Evolutionary conservation across 768 basidiomycete genomes (phyloP).

Genomic region (Fomitopsis serialis): DNA sequence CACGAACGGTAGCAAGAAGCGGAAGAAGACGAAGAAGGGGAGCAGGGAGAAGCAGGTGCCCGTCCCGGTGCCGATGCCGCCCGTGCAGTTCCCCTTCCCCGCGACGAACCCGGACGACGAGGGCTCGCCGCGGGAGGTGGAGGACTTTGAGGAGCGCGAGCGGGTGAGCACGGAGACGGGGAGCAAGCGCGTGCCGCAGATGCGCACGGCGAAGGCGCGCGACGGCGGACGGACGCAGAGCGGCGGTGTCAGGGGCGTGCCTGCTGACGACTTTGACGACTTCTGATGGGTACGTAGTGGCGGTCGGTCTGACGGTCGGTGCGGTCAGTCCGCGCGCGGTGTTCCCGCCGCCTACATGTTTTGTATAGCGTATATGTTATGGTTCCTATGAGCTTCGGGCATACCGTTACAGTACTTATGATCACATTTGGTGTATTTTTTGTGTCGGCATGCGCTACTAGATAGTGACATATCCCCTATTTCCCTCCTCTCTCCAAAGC

Average conservation of each 20-base stretch:
- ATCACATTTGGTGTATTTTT: not conserved
- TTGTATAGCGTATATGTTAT: not conserved
- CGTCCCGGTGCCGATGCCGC: not conserved
- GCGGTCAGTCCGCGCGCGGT: not conserved
- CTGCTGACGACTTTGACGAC: conserved; percentile 32
- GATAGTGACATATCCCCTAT: not conserved
- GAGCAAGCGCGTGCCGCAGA: conserved; percentile 39
- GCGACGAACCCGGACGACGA: conserved; percentile 32
- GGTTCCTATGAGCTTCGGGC: not conserved
- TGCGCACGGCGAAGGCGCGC: conserved; percentile 69
- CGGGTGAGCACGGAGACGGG: conserved; percentile 8
- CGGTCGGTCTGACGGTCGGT: not conserved
- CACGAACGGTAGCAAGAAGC: conserved; percentile 16
- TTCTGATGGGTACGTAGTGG: conserved; percentile 9
- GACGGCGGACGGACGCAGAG: conserved; percentile 84
- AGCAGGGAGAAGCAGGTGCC: conserved; percentile 30
- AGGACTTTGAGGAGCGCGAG: conserved; percentile 2
- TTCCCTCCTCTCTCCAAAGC: not conserved
- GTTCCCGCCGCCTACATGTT: not conserved
- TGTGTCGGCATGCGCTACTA: not conserved
- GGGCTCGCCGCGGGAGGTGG: conserved; percentile 8
- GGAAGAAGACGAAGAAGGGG: conserved; percentile 34
- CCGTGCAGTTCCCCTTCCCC: conserved; percentile 61
- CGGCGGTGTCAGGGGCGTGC: conserved; percentile 76
- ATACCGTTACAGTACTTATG: not conserved